These are phyloP conservation scores for Verticillium isaacii DNA, from an alignment of 2,329 filamentous ascomycete genomes.

Conservation along the genomic window DNA sequence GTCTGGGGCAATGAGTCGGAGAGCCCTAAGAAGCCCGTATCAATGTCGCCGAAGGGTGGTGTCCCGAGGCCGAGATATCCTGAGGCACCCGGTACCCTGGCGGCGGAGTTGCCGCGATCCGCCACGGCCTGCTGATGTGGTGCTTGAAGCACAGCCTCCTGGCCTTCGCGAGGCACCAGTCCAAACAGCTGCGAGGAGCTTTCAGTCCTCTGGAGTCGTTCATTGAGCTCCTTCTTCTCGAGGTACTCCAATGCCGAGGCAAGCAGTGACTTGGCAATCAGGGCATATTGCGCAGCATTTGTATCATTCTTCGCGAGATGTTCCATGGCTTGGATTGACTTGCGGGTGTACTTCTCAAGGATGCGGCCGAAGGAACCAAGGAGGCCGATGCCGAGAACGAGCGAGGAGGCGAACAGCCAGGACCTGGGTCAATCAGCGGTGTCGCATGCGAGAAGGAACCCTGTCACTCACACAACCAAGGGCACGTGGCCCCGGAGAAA, in stretches of 20 bases:
- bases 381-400: constrained; percentile 46
- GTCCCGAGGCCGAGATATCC: constrained; percentile 20
- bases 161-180: constrained; percentile 31
- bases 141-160: not conserved
- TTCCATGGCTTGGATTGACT: constrained; percentile 42
- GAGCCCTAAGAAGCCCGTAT: constrained; percentile 32
- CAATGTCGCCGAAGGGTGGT: constrained; percentile 27
- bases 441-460: not conserved
- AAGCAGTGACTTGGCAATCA: constrained; percentile 47
- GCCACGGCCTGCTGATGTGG: not conserved
- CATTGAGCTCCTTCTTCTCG: constrained; percentile 40
- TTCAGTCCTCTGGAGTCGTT: constrained; percentile 41
- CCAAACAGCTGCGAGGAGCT: constrained; percentile 49
- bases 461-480: constrained; percentile 41
- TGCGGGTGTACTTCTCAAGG: constrained; percentile 43
- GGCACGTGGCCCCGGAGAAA: constrained; percentile 40
- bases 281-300: constrained; percentile 47
- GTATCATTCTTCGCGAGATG: constrained; percentile 44
- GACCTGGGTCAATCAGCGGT: constrained; percentile 26
- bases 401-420: constrained; percentile 49
- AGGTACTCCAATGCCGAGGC: constrained; percentile 40
- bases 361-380: constrained; percentile 47
- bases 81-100: not conserved
- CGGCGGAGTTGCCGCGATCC: not conserved
- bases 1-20: constrained; percentile 32